A percentile compares a stretch with the other conserved stretches of the same genome.
Evolutionary conservation across 2,329 filamentous ascomycete genomes (phyloP).

Genomic region (Fusarium drepaniforme): DNA sequence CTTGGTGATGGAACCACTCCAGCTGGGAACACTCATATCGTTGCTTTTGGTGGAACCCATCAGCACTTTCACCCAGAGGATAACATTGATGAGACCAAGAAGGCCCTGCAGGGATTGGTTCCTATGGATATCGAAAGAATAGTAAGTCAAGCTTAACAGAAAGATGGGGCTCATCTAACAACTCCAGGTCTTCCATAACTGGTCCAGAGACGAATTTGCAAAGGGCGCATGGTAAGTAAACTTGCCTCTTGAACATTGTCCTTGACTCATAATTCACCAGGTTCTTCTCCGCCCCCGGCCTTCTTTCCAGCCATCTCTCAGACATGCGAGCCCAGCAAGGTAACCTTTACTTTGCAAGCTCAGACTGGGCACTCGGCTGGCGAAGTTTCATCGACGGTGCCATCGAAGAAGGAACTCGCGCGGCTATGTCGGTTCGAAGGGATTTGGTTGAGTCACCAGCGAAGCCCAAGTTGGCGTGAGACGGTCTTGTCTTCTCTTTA

Average conservation of each 20-base stretch:
- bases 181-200: slow-evolving; percentile 60
- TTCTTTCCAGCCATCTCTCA: slow-evolving; percentile 53
- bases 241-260: accelerated
- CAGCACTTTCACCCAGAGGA: slow-evolving; percentile 60
- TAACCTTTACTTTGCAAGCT: slow-evolving; percentile 59
- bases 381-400: slow-evolving; percentile 63
- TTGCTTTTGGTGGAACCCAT: slow-evolving; percentile 57
- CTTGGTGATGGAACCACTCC: slow-evolving; percentile 60
- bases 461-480: neutral
- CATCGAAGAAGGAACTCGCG: slow-evolving; percentile 56
- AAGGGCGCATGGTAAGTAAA: slow-evolving; percentile 54
- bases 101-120: slow-evolving; percentile 50
- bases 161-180: neutral
- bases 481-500: neutral
- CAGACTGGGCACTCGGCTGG: slow-evolving; percentile 64
- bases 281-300: slow-evolving; percentile 54
- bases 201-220: slow-evolving; percentile 60
- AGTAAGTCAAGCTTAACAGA: slow-evolving; percentile 15
- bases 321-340: slow-evolving; percentile 56
- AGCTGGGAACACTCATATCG: slow-evolving; percentile 60
- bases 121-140: slow-evolving; percentile 47
- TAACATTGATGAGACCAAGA: slow-evolving; percentile 49
- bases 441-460: neutral
- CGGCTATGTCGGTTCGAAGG: slow-evolving; percentile 35
- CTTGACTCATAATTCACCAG: neutral